A percentile compares a stretch with the other conserved stretches of the same genome.
phyloP scores from a whole-genome alignment of 2,329 filamentous ascomycete species.

The Alternaria novae-zelandiae region DNA sequence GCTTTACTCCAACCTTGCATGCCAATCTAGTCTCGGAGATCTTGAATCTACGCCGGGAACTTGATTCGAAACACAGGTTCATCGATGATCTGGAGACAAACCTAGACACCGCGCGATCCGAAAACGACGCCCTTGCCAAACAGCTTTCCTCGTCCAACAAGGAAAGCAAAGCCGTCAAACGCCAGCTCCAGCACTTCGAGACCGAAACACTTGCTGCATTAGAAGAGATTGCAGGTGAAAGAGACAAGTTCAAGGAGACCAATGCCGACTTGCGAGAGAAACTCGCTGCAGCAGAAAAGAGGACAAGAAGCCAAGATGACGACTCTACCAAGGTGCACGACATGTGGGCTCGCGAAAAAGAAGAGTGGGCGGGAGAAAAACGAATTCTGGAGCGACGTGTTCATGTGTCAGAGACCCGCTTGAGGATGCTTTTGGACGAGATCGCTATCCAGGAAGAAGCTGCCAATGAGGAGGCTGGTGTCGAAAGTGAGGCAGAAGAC shows the following conservation, averaged over 20 bases:
- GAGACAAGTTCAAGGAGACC: conserved; percentile 80
- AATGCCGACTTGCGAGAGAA: conserved; percentile 75
- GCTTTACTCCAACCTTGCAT: conserved; percentile 94
- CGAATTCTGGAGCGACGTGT: conserved; percentile 82
- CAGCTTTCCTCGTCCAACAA: conserved; percentile 69
- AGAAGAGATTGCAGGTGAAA: conserved; percentile 80
- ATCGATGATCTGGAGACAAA: conserved; percentile 84
- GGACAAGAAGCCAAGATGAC: conserved; percentile 78
- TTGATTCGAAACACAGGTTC: conserved; percentile 85
- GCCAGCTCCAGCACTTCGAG: conserved; percentile 85
- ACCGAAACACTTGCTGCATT: conserved; percentile 86
- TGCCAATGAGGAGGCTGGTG: conserved; percentile 40
- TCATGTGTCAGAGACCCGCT: conserved; percentile 85
- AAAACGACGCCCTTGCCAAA: conserved; percentile 74
- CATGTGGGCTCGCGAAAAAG: conserved; percentile 83
- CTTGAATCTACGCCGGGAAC: conserved; percentile 80
- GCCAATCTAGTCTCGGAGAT: conserved; percentile 96
- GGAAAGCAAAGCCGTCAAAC: conserved; percentile 80
- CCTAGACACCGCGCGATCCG: conserved; percentile 72
- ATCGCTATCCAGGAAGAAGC: conserved; percentile 75
- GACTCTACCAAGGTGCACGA: conserved; percentile 79
- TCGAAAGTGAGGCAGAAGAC: conserved; percentile 68
- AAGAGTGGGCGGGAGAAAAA: conserved; percentile 82
- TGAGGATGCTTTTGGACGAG: conserved; percentile 86
- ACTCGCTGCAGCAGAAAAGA: conserved; percentile 79